Evolutionary conservation across 2,329 filamentous ascomycete species (phyloP).

Genomic region (Keithomyces neogunnii): DNA sequence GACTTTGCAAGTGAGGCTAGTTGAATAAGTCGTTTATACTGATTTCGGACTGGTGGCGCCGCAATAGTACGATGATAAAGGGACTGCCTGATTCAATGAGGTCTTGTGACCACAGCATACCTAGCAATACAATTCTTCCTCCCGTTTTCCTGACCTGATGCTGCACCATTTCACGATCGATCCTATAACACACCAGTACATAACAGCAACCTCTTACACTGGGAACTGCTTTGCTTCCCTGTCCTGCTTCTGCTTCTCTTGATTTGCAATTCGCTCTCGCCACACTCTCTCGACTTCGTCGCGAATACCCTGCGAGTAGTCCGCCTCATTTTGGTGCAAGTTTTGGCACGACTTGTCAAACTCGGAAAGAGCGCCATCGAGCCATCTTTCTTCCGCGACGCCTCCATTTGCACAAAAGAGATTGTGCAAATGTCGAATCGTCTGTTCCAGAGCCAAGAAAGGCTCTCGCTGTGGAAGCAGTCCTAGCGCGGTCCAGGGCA

Average conservation of each 20-base stretch:
- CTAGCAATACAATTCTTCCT: too few species aligned
- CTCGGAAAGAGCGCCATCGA: neutral
- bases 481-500: neutral
- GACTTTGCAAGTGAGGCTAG: too few species aligned
- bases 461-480: neutral
- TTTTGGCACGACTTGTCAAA: neutral
- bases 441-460: neutral
- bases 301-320: neutral
- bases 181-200: too few species aligned
- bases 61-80: too few species aligned
- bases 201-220: too few species aligned
- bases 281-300: neutral
- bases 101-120: too few species aligned
- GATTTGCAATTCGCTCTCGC: neutral
- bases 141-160: too few species aligned
- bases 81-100: too few species aligned
- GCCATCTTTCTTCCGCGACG: neutral
- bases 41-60: too few species aligned
- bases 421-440: neutral
- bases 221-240: too few species aligned
- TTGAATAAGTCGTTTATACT: too few species aligned
- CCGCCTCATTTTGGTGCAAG: neutral
- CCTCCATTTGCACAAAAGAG: neutral
- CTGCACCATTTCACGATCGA: too few species aligned
- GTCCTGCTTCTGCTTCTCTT: neutral